Evolutionary conservation across 1,284 basidiomycete species (phyloP).

Genomic region (Inonotus hispidus): DNA sequence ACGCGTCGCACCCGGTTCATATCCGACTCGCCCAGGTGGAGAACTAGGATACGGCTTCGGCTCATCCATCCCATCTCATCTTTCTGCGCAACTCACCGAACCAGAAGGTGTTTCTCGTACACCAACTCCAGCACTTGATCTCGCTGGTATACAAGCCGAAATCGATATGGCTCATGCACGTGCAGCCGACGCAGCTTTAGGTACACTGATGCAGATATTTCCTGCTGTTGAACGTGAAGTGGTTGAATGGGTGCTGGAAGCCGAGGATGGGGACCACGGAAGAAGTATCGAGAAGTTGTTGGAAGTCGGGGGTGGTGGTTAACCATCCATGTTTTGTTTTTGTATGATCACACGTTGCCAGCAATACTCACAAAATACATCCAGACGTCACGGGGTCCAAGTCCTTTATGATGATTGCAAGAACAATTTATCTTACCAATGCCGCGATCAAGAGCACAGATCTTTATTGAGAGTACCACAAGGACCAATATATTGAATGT

Average conservation of each 20-base stretch:
- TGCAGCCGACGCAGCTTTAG: constrained; percentile 56
- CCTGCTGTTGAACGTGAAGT: constrained; percentile 76
- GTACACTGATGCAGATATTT: constrained; percentile 84
- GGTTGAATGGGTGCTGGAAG: constrained; percentile 81
- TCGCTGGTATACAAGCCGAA: constrained; percentile 67
- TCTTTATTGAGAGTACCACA: no score
- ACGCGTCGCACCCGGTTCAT: constrained; percentile 3
- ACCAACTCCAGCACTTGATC: constrained; percentile 64
- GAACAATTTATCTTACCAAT: no score
- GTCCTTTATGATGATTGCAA: no score
- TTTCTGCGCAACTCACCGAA: constrained; percentile 17
- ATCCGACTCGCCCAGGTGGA: background rate
- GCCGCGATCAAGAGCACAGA: no score
- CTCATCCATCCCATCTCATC: constrained; percentile 25
- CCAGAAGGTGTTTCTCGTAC: constrained; percentile 48
- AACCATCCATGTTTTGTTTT: background rate
- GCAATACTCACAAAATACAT: no score
- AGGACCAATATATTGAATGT: background rate
- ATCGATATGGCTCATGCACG: constrained; percentile 68
- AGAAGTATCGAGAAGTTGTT: constrained; percentile 81
- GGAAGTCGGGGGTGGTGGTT: constrained; percentile 34
- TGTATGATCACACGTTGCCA: no score
- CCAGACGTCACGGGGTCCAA: no score
- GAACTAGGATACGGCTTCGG: background rate
- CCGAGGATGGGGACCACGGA: constrained; percentile 83